Conservation (phyloP, 129 eudicot species). For the Erigeron canadensis region DNA sequence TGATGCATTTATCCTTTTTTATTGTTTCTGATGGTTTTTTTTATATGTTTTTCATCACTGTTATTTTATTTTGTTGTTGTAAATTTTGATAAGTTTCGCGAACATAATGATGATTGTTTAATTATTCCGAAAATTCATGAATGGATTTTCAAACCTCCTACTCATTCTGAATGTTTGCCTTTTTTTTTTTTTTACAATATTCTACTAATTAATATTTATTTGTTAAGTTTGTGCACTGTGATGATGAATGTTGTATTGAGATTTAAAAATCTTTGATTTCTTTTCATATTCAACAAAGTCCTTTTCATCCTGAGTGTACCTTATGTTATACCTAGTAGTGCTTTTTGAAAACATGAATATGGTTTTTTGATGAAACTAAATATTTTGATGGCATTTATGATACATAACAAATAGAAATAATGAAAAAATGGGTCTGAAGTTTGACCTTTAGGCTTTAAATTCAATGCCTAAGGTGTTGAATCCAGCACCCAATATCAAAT, state of each 20-base stretch:
- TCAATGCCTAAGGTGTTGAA: conserved; percentile 31
- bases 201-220: not conserved
- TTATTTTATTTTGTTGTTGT: not conserved
- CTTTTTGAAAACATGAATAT: too few species aligned
- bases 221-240: conserved; percentile 15
- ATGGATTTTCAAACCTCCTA: conserved; percentile 30
- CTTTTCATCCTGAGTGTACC: conserved; percentile 27
- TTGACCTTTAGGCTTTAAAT: conserved; percentile 32
- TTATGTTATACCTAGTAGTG: not conserved
- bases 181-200: not conserved
- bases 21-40: conserved; percentile 24
- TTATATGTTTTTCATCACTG: too few species aligned
- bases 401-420: not conserved
- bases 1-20: conserved; percentile 27
- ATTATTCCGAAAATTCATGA: conserved; percentile 26
- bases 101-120: conserved; percentile 32
- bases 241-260: conserved; percentile 19
- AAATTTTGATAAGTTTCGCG: not conserved
- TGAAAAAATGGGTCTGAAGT: conserved; percentile 31
- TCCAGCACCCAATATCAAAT: conserved; percentile 31
- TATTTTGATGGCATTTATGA: not conserved
- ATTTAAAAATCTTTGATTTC: conserved; percentile 19
- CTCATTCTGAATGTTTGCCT: conserved; percentile 20
- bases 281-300: conserved; percentile 5
- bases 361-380: not conserved